Base-by-base conservation (phyloP, 2,329 filamentous ascomycete genomes). In the Aspergillus amoenus region DNA sequence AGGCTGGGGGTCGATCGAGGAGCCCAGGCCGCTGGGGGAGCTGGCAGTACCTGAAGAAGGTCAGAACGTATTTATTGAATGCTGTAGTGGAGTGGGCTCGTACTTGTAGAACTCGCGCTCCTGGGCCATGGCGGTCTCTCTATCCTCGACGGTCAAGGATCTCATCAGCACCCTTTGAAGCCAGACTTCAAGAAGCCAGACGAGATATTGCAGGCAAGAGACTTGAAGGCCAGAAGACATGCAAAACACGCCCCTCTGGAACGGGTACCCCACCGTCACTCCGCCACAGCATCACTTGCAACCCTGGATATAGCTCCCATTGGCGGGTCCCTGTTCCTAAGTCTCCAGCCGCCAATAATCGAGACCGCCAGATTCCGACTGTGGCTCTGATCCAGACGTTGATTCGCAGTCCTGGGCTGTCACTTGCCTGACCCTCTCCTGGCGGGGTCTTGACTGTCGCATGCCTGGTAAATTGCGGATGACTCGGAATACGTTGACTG, bases 71-170 rank as follows among this genome's bases (percentile, higher is more conserved):
- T 30, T 30, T 30, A 30, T 30, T 30, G 27, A 30, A 47, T 34
- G 9, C 44, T 34, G n/a, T 2, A 4, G 17, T 17, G 17, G 2
- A n/a, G 12, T 13, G 42, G 8, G n/a, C 40, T 32, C 48, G 27
- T n/a, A 57, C 55, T 53, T 53, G 50, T 57, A 54, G 30, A 57
- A 57, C 50, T 57, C 55, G 15, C 55, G 55, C 40, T 57, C 55
- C 44, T 56, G 53, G 18, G 45, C 53, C 53, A 56, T 56, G 44
- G 13, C 39, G 50, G 17, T 42, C 8, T 17, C 6, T 42, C 40
- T 11, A 17, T 21, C 17, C n/a, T 42, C 8, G 18, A 3, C 6
- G 34, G 34, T 15, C 34, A 37, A n/a, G 3, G 27, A 11, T 11
- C 34, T n/a, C 34, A n/a, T n/a, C 34, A 37, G 6, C 13, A 15